These are phyloP conservation scores for Aspergillus pseudotamarii DNA, from an alignment of 2,329 filamentous ascomycete genomes.

Conservation along the genomic window DNA sequence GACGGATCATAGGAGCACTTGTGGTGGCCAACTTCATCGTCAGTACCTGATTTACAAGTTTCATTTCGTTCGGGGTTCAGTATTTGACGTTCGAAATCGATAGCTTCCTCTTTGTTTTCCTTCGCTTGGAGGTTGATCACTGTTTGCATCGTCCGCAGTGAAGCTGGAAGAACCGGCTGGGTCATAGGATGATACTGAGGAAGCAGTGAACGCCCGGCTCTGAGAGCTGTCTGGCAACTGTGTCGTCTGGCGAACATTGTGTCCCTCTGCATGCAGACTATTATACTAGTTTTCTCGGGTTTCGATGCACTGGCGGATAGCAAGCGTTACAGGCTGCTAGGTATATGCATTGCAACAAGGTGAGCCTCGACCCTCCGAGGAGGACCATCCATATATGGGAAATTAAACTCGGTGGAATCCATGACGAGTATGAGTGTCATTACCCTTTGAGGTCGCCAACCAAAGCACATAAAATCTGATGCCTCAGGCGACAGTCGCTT, in stretches of 20 bases:
- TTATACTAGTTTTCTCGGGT: neutral
- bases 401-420: neutral
- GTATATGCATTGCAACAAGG: neutral
- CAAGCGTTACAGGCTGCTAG: neutral
- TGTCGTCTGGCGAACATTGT: neutral
- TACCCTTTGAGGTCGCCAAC: neutral
- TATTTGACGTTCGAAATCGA: conserved; percentile 20
- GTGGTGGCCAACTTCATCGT: conserved; percentile 30
- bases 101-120: neutral
- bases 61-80: conserved; percentile 25
- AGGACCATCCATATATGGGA: neutral
- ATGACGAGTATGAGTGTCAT: conserved; percentile 4
- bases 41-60: conserved; percentile 29
- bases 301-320: neutral
- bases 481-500: neutral
- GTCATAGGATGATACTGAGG: neutral
- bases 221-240: neutral
- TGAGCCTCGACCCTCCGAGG: neutral
- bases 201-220: neutral
- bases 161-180: neutral
- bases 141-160: neutral
- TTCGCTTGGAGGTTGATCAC: neutral
- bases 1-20: conserved; percentile 30
- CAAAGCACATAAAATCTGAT: neutral
- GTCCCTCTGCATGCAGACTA: neutral